Evolutionary conservation across 2,329 filamentous ascomycete species (phyloP).

Genomic region (Raffaelea deltoideospora): DNA sequence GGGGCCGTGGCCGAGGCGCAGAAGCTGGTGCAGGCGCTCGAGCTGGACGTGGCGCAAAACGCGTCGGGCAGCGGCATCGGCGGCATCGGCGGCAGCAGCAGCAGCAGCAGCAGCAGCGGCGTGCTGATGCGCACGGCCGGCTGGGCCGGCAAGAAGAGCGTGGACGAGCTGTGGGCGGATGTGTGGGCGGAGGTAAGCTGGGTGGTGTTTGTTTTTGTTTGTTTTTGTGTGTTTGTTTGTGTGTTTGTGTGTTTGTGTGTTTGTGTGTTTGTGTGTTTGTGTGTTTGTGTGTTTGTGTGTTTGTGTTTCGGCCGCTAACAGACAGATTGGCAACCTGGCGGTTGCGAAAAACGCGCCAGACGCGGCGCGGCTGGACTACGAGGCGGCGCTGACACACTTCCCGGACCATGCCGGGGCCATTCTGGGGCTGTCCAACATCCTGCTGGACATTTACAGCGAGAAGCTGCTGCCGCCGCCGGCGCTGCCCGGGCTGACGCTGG

Average conservation of each 20-base stretch:
- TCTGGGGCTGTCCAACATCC: conserved; percentile 67
- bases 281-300: background rate
- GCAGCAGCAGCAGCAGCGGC: too few relatives aligned
- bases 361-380: conserved; percentile 61
- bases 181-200: conserved; percentile 62
- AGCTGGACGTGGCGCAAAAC: conserved; percentile 48
- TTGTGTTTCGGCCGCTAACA: conserved; percentile 1
- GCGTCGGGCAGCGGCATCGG: conserved; percentile 34
- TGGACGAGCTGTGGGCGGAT: conserved; percentile 75
- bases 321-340: conserved; percentile 51
- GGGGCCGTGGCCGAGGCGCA: conserved; percentile 70
- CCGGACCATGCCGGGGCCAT: conserved; percentile 69
- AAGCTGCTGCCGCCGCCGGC: conserved; percentile 44
- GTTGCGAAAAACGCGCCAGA: conserved; percentile 47
- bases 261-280: background rate
- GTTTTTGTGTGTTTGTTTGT: background rate
- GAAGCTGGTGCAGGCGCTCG: conserved; percentile 57
- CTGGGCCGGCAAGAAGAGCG: conserved; percentile 69
- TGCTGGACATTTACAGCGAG: conserved; percentile 72
- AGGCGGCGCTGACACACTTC: conserved; percentile 64
- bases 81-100: background rate
- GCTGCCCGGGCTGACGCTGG: conserved; percentile 26
- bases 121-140: conserved; percentile 46
- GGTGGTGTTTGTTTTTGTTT: background rate
- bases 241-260: background rate